phyloP scores from a whole-genome alignment of 371 early-diverging fungal genomes.

The Mucor piriformis region DNA sequence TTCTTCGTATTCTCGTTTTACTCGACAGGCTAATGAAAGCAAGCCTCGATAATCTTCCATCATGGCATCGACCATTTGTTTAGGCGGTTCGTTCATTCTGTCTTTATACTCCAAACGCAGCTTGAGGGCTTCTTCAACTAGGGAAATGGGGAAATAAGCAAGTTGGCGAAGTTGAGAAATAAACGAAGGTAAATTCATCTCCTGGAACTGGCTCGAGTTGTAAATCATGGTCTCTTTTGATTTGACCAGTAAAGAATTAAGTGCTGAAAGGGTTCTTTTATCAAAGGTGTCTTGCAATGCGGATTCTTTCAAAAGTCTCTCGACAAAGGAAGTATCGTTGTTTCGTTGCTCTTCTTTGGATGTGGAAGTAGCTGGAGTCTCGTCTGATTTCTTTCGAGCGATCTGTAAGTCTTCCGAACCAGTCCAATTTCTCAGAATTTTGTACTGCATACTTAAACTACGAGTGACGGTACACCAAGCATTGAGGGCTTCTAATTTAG shows the following conservation, averaged over 20 bases:
- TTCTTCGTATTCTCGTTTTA: conserved; percentile 71
- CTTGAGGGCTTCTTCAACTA: conserved; percentile 80
- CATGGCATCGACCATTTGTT: conserved; percentile 78
- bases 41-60: conserved; percentile 80
- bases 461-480: conserved; percentile 79
- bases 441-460: conserved; percentile 71
- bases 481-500: conserved; percentile 72
- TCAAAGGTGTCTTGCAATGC: conserved; percentile 81
- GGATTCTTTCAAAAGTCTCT: conserved; percentile 82
- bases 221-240: conserved; percentile 71
- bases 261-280: conserved; percentile 67
- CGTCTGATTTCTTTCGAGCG: conserved; percentile 37
- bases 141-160: conserved; percentile 75
- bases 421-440: conserved; percentile 83
- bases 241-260: conserved; percentile 56
- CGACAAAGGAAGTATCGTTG: conserved; percentile 75
- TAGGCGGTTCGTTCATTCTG: conserved; percentile 69
- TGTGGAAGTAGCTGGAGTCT: not conserved
- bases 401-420: conserved; percentile 76
- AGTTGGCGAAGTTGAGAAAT: conserved; percentile 70
- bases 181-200: conserved; percentile 73
- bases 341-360: conserved; percentile 4
- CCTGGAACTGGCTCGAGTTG: conserved; percentile 62
- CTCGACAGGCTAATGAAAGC: conserved; percentile 71
- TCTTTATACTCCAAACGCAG: conserved; percentile 77